Evolutionary conservation across 2,329 filamentous ascomycete species (phyloP).

Genomic region (Albifimbria verrucaria): DNA sequence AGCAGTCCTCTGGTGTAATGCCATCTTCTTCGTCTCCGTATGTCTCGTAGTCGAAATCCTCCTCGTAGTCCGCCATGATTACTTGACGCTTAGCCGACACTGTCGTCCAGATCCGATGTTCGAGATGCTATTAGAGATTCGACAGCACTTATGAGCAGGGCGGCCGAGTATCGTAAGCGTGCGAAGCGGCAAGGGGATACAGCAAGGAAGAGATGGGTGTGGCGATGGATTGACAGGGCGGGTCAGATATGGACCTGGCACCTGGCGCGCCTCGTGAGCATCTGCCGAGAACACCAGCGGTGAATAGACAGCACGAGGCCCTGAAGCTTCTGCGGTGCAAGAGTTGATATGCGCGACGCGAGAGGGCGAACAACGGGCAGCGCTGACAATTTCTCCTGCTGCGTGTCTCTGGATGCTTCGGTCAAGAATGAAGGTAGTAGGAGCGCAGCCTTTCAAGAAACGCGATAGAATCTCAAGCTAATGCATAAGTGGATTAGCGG

Average conservation of each 20-base stretch:
- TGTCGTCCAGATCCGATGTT: too few relatives aligned
- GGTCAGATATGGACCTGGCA: constrained; percentile 27
- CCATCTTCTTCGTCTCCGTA: constrained; percentile 64
- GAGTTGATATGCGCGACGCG: not conserved
- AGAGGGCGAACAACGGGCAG: not conserved
- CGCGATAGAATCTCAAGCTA: not conserved
- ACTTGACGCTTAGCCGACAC: too few relatives aligned
- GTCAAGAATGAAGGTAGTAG: not conserved
- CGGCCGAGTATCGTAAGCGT: too few relatives aligned
- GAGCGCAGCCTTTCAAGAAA: not conserved
- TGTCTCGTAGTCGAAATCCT: constrained; percentile 63
- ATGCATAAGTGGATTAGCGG: not conserved
- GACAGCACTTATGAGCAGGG: too few relatives aligned
- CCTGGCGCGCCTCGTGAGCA: constrained; percentile 30
- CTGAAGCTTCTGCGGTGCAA: too few relatives aligned
- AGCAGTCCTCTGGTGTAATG: constrained; percentile 97
- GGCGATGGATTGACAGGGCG: constrained; percentile 19
- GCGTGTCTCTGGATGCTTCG: not conserved
- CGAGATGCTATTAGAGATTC: constrained; percentile 1
- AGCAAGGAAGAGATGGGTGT: constrained; percentile 3
- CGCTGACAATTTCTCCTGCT: not conserved
- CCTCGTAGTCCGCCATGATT: constrained; percentile 55
- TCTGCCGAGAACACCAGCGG: constrained; percentile 22
- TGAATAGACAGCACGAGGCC: too few relatives aligned
- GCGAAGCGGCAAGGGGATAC: too few relatives aligned